phyloP scores from a whole-genome alignment of 2,329 filamentous ascomycete species.

The Nothopassalora personata region DNA sequence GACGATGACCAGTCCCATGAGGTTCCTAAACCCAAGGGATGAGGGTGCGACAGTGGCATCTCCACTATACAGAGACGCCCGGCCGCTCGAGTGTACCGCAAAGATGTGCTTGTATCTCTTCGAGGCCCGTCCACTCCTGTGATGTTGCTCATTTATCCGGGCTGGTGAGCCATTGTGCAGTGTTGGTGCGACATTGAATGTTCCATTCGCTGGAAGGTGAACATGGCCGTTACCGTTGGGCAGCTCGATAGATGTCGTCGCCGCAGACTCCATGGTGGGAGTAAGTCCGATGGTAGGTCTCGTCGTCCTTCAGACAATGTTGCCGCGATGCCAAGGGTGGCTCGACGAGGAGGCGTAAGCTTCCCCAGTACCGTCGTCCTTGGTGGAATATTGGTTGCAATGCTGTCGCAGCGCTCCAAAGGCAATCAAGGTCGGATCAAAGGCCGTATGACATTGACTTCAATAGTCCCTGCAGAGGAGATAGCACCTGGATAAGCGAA shows the following conservation, averaged over 20 bases:
- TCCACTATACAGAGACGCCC: conserved; percentile 78
- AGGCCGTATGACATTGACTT: background rate
- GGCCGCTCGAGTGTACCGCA: conserved; percentile 68
- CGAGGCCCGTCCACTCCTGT: conserved; percentile 13
- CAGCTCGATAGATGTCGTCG: conserved; percentile 4
- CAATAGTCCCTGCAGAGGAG: background rate
- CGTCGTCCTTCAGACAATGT: too few species aligned
- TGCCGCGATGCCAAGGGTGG: background rate
- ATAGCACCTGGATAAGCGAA: background rate
- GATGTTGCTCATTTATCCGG: background rate
- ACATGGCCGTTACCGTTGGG: background rate
- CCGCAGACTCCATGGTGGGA: background rate
- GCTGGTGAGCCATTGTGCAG: background rate
- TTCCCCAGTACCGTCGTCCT: background rate
- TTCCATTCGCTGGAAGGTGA: background rate
- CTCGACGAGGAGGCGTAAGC: background rate
- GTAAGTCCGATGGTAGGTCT: background rate
- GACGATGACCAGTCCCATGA: conserved; percentile 91
- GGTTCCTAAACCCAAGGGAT: conserved; percentile 88
- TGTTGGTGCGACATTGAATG: conserved; percentile 1
- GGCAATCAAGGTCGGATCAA: background rate
- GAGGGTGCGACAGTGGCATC: conserved; percentile 71
- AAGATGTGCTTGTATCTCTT: conserved; percentile 88
- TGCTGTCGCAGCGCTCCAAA: background rate
- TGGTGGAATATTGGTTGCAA: background rate